phyloP scores from a whole-genome alignment of 805 yeast species.

The Pichia cephalocereana region DNA sequence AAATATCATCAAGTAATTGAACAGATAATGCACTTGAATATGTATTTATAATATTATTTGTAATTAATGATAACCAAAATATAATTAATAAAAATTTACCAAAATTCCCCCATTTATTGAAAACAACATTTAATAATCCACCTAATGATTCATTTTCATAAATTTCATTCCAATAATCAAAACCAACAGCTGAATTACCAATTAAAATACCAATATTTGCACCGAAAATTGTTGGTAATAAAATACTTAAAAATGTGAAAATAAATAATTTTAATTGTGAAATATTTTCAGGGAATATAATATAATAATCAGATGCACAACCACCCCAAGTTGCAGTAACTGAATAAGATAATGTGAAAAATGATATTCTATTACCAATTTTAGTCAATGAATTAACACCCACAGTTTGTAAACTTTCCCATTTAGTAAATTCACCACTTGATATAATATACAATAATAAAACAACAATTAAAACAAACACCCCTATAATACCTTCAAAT shows the following conservation, averaged over 20 bases:
- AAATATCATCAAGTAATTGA: constrained; percentile 46
- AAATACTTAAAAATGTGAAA: constrained; percentile 57
- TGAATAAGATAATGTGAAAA: constrained; percentile 65
- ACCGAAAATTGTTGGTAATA: constrained; percentile 67
- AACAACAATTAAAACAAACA: constrained; percentile 63
- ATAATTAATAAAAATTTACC: constrained; percentile 70
- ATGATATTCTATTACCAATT: constrained; percentile 63
- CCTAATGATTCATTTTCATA: constrained; percentile 62
- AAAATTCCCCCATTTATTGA: constrained; percentile 62
- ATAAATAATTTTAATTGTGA: constrained; percentile 44
- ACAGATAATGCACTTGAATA: constrained; percentile 77
- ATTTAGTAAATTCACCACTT: constrained; percentile 33
- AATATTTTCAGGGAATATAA: constrained; percentile 67
- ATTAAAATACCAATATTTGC: constrained; percentile 66
- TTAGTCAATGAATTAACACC: constrained; percentile 33
- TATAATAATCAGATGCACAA: constrained; percentile 75
- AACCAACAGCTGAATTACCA: constrained; percentile 54
- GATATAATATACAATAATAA: constrained; percentile 57
- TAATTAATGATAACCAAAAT: constrained; percentile 63
- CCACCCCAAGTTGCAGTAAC: constrained; percentile 88
- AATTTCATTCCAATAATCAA: constrained; percentile 47
- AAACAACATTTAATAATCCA: constrained; percentile 59
- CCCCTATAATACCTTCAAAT: constrained; percentile 58
- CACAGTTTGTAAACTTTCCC: constrained; percentile 26
- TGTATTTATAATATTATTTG: constrained; percentile 73